Conservation (phyloP, 306 rosid genomes). For the Adenanthera pavonina region DNA sequence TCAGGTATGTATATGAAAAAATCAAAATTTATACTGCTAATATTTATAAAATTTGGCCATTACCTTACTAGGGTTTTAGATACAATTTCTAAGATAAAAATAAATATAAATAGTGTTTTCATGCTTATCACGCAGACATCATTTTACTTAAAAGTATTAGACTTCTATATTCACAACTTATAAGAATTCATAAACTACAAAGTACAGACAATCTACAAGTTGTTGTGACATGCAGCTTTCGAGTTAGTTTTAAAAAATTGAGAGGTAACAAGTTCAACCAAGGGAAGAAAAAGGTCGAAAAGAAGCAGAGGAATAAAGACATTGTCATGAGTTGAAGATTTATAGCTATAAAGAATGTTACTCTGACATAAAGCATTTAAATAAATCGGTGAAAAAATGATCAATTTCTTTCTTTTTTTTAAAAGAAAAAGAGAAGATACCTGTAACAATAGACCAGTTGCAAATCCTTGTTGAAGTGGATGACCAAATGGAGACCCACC, state of each 20-base stretch:
- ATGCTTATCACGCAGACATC: not conserved
- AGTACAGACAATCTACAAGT: not conserved
- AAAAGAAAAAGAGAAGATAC: constrained; percentile 41
- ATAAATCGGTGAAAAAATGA: not conserved
- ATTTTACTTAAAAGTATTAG: not conserved
- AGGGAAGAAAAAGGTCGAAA: not conserved
- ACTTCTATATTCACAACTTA: not conserved
- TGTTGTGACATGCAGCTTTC: not conserved
- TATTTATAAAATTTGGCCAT: not conserved
- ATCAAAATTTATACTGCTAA: not conserved
- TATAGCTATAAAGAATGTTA: constrained; percentile 4
- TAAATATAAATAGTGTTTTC: not conserved
- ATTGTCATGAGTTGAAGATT: not conserved
- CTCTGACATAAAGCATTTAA: constrained; percentile 29
- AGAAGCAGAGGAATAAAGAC: constrained; percentile 25
- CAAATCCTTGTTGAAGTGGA: constrained; percentile 98
- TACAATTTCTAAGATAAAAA: constrained; percentile 6
- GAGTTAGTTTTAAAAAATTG: constrained; percentile 10
- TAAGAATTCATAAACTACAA: constrained; percentile 8
- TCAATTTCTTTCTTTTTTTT: not conserved
- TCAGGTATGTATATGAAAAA: not conserved
- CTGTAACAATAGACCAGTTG: constrained; percentile 82
- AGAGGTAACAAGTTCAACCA: constrained; percentile 7
- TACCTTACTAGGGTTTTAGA: constrained; percentile 9
- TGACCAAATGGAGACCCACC: constrained; percentile 99